Conservation (phyloP, 176 grass and related monocot genomes). For the Oryza coarctata region DNA sequence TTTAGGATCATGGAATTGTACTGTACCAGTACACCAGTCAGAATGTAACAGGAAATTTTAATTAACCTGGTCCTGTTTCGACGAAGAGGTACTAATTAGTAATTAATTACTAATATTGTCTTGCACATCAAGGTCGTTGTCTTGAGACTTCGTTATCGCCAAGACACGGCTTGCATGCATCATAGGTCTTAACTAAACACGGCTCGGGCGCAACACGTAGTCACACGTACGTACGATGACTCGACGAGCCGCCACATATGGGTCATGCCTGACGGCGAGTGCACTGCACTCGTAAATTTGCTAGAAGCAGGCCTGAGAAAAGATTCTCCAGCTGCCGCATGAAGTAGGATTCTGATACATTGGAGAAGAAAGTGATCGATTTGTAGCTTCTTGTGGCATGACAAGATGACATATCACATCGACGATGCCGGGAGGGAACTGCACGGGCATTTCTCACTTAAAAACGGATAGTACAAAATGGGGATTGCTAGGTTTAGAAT, state of each 20-base stretch:
- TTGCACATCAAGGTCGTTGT: background rate
- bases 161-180: no score
- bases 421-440: background rate
- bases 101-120: background rate
- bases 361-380: background rate
- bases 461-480: no score
- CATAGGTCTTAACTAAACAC: background rate
- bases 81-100: rapidly evolving
- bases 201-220: background rate
- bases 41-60: background rate
- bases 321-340: background rate
- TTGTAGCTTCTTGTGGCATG: background rate
- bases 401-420: background rate
- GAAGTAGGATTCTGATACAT: background rate
- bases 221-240: background rate
- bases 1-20: background rate
- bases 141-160: background rate
- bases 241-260: background rate
- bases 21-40: background rate
- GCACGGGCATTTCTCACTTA: background rate
- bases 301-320: background rate
- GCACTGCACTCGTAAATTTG: background rate
- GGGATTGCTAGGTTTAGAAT: no score
- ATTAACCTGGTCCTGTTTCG: background rate
- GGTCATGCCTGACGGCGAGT: background rate